phyloP scores from a whole-genome alignment of 2,329 filamentous ascomycete genomes.

The Graphium sp. region DNA sequence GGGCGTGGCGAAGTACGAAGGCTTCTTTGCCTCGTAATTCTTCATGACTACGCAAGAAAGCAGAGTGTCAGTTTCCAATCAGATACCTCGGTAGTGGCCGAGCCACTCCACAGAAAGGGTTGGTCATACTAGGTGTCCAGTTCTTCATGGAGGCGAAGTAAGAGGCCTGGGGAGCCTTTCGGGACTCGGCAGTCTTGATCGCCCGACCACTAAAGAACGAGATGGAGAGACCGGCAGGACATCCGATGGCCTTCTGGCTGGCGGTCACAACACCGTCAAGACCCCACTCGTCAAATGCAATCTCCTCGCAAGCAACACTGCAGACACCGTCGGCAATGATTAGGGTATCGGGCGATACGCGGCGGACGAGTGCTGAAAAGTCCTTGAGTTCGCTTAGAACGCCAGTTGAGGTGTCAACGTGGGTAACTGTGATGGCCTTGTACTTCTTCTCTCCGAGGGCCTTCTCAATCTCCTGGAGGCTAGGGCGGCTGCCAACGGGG shows the following conservation, averaged over 20 bases:
- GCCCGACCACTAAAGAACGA: conserved; percentile 84
- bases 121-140: conserved; percentile 70
- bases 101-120: not conserved
- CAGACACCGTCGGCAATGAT: conserved; percentile 92
- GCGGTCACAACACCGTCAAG: conserved; percentile 88
- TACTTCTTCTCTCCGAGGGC: conserved; percentile 82
- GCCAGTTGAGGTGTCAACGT: conserved; percentile 94
- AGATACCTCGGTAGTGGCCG: not conserved
- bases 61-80: conserved; percentile 3
- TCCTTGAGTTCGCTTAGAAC: conserved; percentile 83
- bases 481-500: conserved; percentile 72
- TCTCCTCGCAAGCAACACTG: conserved; percentile 91
- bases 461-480: conserved; percentile 74
- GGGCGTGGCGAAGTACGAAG: conserved; percentile 94
- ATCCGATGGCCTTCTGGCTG: conserved; percentile 92
- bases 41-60: conserved; percentile 56
- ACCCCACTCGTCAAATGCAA: conserved; percentile 88
- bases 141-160: conserved; percentile 98
- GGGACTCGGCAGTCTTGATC: conserved; percentile 60
- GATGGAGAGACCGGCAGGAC: conserved; percentile 85
- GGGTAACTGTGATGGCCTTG: conserved; percentile 87
- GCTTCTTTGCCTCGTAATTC: conserved; percentile 96
- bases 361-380: conserved; percentile 66
- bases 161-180: conserved; percentile 66
- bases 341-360: conserved; percentile 79